Percentiles rank a stretch among this genome's conserved stretches.
These are phyloP conservation scores for Clarireedia monteithiana DNA, from an alignment of 2,329 filamentous ascomycete genomes.

Conservation along the genomic window DNA sequence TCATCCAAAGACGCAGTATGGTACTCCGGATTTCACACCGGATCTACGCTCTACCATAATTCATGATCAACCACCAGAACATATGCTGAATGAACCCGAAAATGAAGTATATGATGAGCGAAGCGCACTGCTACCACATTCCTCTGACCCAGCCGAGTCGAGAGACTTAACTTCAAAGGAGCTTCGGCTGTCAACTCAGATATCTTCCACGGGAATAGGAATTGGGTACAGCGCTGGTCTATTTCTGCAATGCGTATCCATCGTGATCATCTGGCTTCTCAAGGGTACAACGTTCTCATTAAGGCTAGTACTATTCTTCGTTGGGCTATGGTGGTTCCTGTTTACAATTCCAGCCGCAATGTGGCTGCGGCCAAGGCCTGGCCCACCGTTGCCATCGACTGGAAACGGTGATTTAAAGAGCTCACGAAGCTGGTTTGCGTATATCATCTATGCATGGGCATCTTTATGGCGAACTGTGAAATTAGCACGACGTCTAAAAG, in stretches of 20 bases:
- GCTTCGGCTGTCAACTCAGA: conserved; percentile 76
- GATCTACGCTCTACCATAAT: conserved; percentile 18
- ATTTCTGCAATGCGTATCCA: conserved; percentile 73
- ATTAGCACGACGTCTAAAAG: conserved; percentile 61
- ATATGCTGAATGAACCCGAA: conserved; percentile 9
- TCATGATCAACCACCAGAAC: conserved; percentile 14
- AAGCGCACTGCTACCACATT: conserved; percentile 36
- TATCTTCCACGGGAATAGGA: conserved; percentile 87
- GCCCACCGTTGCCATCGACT: conserved; percentile 60
- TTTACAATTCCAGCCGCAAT: conserved; percentile 85
- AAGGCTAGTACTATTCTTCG: conserved; percentile 75
- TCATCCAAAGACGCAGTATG: conserved; percentile 44
- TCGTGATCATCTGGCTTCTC: conserved; percentile 65
- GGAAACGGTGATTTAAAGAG: conserved; percentile 14
- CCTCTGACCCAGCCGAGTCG: conserved; percentile 14
- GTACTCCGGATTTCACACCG: conserved; percentile 19
- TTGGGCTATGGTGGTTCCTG: conserved; percentile 86
- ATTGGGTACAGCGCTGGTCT: conserved; percentile 88
- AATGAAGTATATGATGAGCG: conserved; percentile 34
- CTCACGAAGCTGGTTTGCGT: conserved; percentile 49
- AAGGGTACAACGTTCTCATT: conserved; percentile 77
- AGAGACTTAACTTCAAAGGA: conserved; percentile 51
- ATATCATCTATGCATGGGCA: conserved; percentile 77
- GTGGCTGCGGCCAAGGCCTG: conserved; percentile 82
- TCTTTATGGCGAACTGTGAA: conserved; percentile 72